A percentile compares a stretch with the other conserved stretches of the same genome.
These are phyloP conservation scores for Viola odorata DNA, from an alignment of 345 rosid species.

Conservation along the genomic window DNA sequence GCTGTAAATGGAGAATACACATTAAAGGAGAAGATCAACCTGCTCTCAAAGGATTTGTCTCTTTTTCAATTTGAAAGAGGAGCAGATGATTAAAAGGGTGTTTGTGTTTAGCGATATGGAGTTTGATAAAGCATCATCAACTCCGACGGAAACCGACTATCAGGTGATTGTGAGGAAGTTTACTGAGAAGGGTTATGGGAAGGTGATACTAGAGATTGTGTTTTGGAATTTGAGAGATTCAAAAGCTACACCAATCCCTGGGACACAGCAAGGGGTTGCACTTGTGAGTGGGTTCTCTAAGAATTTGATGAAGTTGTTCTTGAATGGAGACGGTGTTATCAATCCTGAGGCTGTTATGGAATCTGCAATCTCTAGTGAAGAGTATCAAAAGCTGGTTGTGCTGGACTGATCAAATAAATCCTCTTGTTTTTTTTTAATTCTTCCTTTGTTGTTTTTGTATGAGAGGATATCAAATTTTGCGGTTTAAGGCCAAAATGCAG, in stretches of 20 bases:
- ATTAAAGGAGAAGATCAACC: conserved; percentile 40
- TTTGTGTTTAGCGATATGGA: conserved; percentile 75
- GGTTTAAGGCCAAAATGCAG: too few relatives aligned
- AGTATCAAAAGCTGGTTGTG: conserved; percentile 35
- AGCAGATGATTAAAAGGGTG: conserved; percentile 49
- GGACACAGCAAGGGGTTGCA: conserved; percentile 38
- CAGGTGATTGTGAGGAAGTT: conserved; percentile 38
- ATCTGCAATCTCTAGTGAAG: conserved; percentile 37
- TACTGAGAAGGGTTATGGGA: conserved; percentile 39
- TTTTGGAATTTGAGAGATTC: conserved; percentile 66
- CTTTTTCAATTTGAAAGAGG: conserved; percentile 32
- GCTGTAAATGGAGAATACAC: conserved; percentile 61
- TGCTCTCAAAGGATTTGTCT: conserved; percentile 51
- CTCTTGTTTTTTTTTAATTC: too few relatives aligned
- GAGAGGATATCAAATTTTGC: not conserved
- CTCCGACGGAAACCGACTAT: conserved; percentile 47
- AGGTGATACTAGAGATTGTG: conserved; percentile 46
- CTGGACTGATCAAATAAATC: not conserved
- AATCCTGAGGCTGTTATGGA: conserved; percentile 38
- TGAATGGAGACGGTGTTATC: conserved; percentile 38
- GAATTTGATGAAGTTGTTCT: conserved; percentile 52
- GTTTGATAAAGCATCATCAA: conserved; percentile 34
- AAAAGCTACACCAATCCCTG: conserved; percentile 38
- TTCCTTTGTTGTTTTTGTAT: not conserved
- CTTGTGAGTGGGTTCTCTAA: conserved; percentile 63